phyloP scores from a whole-genome alignment of 2,329 filamentous ascomycete species.

The Sclerotinia subarctica region DNA sequence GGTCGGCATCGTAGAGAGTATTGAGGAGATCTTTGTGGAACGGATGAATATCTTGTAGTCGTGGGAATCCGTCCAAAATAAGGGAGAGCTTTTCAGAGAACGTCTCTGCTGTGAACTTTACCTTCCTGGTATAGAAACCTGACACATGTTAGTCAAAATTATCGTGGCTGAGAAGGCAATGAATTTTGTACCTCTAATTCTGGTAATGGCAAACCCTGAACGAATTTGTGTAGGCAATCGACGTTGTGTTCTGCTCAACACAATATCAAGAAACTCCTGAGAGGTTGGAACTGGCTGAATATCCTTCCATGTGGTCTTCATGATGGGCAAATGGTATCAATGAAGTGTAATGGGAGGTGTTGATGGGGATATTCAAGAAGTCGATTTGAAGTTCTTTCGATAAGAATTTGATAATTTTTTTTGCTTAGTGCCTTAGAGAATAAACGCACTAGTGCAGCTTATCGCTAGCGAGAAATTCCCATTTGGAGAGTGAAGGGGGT shows the following conservation, averaged over 20 bases:
- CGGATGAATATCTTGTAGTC: conserved; percentile 90
- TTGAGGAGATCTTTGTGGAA: conserved; percentile 87
- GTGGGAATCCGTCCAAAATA: conserved; percentile 90
- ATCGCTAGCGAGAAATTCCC: conserved; percentile 20
- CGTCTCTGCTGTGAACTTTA: conserved; percentile 97
- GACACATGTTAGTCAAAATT: conserved; percentile 22
- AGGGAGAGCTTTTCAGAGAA: conserved; percentile 89
- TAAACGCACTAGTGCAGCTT: conserved; percentile 18
- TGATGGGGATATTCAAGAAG: conserved; percentile 18
- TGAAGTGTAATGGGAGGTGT: background rate
- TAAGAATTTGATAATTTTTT: conserved; percentile 23
- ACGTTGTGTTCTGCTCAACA: conserved; percentile 88
- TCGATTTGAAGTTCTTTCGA: conserved; percentile 21
- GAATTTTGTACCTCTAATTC: conserved; percentile 63
- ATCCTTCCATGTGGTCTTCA: conserved; percentile 68
- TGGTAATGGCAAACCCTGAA: conserved; percentile 90
- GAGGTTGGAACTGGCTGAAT: conserved; percentile 86
- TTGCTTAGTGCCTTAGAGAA: conserved; percentile 17
- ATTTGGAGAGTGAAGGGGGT: background rate
- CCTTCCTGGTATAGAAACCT: conserved; percentile 95
- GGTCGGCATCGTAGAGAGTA: conserved; percentile 97
- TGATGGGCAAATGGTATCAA: conserved; percentile 40
- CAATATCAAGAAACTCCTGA: conserved; percentile 97
- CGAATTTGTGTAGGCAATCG: conserved; percentile 93
- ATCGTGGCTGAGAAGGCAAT: conserved; percentile 13